phyloP scores from a whole-genome alignment of 78 protist genomes.

The Parvularia atlantis region DNA sequence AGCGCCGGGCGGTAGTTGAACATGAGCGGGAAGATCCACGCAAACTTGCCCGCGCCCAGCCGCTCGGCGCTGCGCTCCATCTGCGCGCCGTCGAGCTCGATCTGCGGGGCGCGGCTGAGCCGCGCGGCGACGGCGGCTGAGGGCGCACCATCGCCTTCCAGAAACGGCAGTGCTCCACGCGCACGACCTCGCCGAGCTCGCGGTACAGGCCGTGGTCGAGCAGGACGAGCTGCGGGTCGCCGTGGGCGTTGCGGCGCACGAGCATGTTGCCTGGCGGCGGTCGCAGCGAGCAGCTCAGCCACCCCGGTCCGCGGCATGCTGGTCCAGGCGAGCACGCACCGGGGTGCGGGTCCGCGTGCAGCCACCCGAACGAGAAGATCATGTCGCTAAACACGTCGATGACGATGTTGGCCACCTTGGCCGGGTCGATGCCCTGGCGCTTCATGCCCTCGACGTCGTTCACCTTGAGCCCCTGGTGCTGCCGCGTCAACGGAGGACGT shows the following conservation, averaged over 20 bases:
- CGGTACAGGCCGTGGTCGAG: slow-evolving; percentile 71
- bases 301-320: too few species aligned
- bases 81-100: neutral
- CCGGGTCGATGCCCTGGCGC: neutral
- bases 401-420: neutral
- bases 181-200: slow-evolving; percentile 11
- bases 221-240: slow-evolving; percentile 32
- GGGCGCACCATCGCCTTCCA: slow-evolving; percentile 46
- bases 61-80: neutral
- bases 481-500: too few species aligned
- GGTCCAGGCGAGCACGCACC: too few species aligned
- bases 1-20: neutral
- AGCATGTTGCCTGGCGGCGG: too few species aligned
- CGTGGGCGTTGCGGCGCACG: slow-evolving; percentile 16
- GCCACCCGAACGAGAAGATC: slow-evolving; percentile 20
- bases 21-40: neutral
- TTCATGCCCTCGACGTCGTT: slow-evolving; percentile 9
- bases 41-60: neutral
- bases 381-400: neutral
- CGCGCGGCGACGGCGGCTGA: too few species aligned
- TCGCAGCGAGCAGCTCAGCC: too few species aligned
- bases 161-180: slow-evolving; percentile 12
- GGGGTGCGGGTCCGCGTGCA: slow-evolving; percentile 68
- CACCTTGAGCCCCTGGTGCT: slow-evolving; percentile 14
- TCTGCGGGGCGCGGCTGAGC: too few species aligned